Evolutionary conservation across 139 green algal species (phyloP), one percentile per base, ranked within the genome.

Genomic region (Chlorella sp.): DNA sequence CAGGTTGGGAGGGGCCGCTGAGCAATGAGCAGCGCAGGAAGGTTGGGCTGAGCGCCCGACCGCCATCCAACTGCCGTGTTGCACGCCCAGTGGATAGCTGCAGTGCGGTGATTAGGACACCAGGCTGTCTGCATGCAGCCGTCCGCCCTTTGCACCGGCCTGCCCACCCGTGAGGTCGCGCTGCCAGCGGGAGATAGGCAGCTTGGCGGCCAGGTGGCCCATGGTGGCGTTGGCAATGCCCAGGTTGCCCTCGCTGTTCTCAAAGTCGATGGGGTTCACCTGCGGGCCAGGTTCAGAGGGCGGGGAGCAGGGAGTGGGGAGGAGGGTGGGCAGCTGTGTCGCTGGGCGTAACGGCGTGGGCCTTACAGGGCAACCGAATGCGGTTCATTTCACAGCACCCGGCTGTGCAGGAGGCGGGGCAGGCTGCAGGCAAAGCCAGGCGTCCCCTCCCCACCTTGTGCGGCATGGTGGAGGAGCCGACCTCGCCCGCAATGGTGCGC

Each of bases 221-320:
- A 99, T 89, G 30, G 97, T 68, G 17, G 97, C 94, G 81, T 99
- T 99, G 83, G 96, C 97, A 24, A 99, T 81, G 36, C 97, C 97
- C 46, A 98, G 87, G 92, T 99, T 99, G 85, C 97, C 97, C 92
- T 99, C 97, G 54, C 85, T 94, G 94, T 99, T 99, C 88, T 99
- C 96, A 93, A 99, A 99, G 92, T 99, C 97, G 73, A 99, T 99
- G 58, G 97, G 97, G 90, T 99, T 99, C 11, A 95, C 90, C 88
- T 89, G 83, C 67, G 1, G 60, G 30, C 40, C 6, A 36, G 30
- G 67, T 30, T 16, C 38, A 38, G 36, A 48, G 36, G 68, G 38
- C 20, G 6, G 41, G 41, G 3, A 11, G 41, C 51, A 24, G 4
- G 28, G 40, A 14, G 76, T 38, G 54, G 46, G 34, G 32, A 48